phyloP scores from a whole-genome alignment of 208 protist species.

The Leishmania major region DNA sequence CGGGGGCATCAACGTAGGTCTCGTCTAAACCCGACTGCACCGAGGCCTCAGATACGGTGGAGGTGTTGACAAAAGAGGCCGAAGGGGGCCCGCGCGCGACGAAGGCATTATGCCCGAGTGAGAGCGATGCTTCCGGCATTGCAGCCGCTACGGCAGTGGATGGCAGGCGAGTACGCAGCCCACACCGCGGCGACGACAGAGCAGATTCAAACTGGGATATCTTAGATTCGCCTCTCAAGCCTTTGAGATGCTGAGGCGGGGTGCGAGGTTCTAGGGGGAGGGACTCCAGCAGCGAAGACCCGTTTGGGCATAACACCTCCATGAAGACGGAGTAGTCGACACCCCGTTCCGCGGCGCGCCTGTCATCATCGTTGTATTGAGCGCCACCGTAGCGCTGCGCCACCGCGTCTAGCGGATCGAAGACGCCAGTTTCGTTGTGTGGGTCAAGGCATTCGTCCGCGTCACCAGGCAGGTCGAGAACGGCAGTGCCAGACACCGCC shows the following conservation, averaged over 20 bases:
- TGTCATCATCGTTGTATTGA: not conserved
- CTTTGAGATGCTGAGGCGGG: not conserved
- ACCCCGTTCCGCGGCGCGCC: not conserved
- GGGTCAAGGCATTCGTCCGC: not conserved
- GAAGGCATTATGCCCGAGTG: not conserved
- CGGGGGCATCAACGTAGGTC: not conserved
- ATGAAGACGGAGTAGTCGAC: slow-evolving; percentile 18
- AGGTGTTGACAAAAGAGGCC: not conserved
- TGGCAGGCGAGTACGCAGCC: not conserved
- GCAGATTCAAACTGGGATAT: not conserved
- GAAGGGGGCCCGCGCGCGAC: not conserved
- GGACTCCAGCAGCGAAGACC: slow-evolving; percentile 14
- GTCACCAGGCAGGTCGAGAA: slow-evolving; percentile 12
- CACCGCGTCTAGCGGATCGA: not conserved
- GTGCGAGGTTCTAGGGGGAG: slow-evolving; percentile 2
- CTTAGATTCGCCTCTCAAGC: not conserved
- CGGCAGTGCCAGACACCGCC: slow-evolving; percentile 14
- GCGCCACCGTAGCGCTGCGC: not conserved
- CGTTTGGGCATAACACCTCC: slow-evolving; percentile 25
- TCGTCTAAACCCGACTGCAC: not conserved
- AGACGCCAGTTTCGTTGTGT: not conserved
- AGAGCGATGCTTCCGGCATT: not conserved
- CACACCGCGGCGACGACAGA: not conserved
- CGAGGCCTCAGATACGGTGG: not conserved
- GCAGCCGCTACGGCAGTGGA: not conserved